phyloP scores from a whole-genome alignment of 768 basidiomycete genomes.

The Amanita subjunquillea region DNA sequence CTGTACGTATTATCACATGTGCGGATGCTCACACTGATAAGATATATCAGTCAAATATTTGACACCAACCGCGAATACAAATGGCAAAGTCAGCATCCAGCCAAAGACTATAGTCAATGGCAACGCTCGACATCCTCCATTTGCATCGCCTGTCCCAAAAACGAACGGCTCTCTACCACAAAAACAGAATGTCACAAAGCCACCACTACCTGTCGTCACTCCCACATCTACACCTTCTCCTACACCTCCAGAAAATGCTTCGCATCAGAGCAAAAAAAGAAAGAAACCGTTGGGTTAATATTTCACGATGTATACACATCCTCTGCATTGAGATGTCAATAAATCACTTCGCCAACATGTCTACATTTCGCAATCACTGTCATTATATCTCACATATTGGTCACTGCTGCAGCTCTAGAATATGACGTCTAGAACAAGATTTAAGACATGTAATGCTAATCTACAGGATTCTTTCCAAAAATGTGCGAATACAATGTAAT shows the following conservation, averaged over 20 bases:
- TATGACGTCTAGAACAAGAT: slow-evolving; percentile 1
- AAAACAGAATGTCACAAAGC: background rate
- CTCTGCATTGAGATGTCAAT: background rate
- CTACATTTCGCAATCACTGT: slow-evolving; percentile 2
- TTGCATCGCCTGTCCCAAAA: background rate
- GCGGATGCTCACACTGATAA: background rate
- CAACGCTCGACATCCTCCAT: background rate
- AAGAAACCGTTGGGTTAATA: slow-evolving; percentile 32
- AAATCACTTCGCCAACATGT: background rate
- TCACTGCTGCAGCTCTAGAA: background rate
- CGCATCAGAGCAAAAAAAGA: slow-evolving; percentile 34
- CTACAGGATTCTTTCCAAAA: background rate
- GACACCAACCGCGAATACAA: slow-evolving; percentile 1
- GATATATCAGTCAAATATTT: slow-evolving; percentile 1
- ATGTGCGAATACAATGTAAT: background rate
- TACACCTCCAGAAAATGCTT: background rate
- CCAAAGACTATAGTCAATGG: slow-evolving; percentile 8
- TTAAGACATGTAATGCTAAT: slow-evolving; percentile 5
- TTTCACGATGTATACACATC: slow-evolving; percentile 1
- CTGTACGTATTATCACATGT: slow-evolving; percentile 21
- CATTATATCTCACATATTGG: background rate
- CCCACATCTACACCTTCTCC: slow-evolving; percentile 11
- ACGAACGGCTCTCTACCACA: background rate
- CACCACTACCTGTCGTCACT: background rate
- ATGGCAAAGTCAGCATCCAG: slow-evolving; percentile 2